Evolutionary conservation across 2,329 filamentous ascomycete species (phyloP).

Genomic region (Xylariales sp.): DNA sequence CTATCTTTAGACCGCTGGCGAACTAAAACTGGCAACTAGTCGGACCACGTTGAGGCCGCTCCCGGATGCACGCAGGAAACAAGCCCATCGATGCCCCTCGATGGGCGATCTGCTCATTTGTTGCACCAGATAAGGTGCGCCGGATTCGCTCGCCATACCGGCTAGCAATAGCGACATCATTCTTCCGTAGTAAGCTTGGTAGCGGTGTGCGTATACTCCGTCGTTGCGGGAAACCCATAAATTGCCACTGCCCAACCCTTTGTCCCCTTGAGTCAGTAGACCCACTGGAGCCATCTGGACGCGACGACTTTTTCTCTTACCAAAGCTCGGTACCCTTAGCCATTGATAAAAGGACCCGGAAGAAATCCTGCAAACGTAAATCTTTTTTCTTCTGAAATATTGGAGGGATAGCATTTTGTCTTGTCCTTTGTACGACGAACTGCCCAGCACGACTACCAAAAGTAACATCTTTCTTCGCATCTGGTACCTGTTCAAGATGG

Average conservation of each 20-base stretch:
- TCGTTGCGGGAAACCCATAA: neutral
- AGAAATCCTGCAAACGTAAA: neutral
- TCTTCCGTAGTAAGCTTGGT: neutral
- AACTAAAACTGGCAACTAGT: no score
- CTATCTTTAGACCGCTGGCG: no score
- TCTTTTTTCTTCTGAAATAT: neutral
- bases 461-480: neutral
- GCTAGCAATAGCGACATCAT: conserved; percentile 6
- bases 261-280: conserved; percentile 4
- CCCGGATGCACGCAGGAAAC: no score
- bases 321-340: neutral
- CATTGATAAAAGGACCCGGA: neutral
- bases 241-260: neutral
- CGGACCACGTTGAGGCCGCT: no score
- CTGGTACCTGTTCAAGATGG: conserved; percentile 2
- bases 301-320: neutral
- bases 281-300: neutral
- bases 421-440: neutral
- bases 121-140: no score
- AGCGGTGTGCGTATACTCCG: conserved; percentile 2
- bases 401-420: neutral
- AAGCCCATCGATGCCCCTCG: no score
- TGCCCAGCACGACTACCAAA: neutral
- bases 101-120: no score
- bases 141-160: conserved; percentile 8